A percentile compares a stretch with the other conserved stretches of the same genome.
Evolutionary conservation across 345 rosid genomes (phyloP).

Genomic region (Hirschfeldia incana): DNA sequence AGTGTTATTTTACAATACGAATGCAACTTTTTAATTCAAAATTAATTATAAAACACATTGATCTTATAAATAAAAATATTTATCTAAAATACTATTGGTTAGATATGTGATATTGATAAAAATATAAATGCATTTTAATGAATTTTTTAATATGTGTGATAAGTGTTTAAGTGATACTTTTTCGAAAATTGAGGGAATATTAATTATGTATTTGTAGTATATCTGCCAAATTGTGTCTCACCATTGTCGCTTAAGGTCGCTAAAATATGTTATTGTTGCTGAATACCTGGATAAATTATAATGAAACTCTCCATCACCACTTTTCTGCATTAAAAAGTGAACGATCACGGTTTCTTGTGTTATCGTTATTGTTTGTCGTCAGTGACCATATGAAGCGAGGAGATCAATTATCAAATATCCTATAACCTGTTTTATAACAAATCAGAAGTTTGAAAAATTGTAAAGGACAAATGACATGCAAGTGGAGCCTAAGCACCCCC

Average conservation of each 20-base stretch:
- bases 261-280: neutral
- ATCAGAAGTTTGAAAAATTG: conserved; percentile 6
- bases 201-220: neutral
- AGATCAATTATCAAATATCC: neutral
- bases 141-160: no score
- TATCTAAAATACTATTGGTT: no score
- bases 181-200: neutral
- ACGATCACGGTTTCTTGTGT: neutral
- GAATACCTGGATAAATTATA: neutral
- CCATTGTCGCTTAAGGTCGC: neutral
- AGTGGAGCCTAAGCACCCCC: conserved; percentile 13
- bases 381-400: neutral
- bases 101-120: no score
- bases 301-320: neutral
- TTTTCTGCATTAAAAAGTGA: neutral
- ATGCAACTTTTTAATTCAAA: no score
- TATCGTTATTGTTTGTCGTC: neutral
- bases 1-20: no score
- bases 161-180: no score
- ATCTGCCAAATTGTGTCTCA: neutral
- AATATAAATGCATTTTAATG: no score
- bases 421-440: neutral
- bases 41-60: no score
- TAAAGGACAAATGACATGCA: conserved; percentile 26
- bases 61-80: no score